phyloP scores from a whole-genome alignment of 371 early-diverging fungal species.

The Syncephalastrum monosporum region DNA sequence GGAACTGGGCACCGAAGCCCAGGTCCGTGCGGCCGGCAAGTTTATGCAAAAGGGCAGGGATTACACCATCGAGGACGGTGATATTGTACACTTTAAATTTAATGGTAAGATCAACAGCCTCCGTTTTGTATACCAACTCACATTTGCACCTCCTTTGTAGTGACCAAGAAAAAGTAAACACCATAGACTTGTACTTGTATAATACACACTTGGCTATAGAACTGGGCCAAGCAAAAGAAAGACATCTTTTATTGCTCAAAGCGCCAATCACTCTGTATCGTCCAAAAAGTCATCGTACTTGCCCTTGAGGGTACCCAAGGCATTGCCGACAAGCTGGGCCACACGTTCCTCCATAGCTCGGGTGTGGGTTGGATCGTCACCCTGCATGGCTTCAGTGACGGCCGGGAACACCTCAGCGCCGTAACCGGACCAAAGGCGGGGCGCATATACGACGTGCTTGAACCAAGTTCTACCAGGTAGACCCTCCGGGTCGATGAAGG shows the following conservation, averaged over 20 bases:
- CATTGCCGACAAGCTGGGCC: slow-evolving; percentile 10
- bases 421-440: slow-evolving; percentile 45
- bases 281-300: slow-evolving; percentile 15
- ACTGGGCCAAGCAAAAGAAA: no score
- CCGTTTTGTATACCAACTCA: no score
- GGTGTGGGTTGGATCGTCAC: slow-evolving; percentile 13
- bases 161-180: neutral
- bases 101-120: slow-evolving; percentile 10
- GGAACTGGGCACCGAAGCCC: slow-evolving; percentile 54
- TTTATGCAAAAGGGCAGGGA: slow-evolving; percentile 95
- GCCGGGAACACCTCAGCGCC: slow-evolving; percentile 39
- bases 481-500: slow-evolving; percentile 49
- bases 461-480: slow-evolving; percentile 53
- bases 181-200: neutral
- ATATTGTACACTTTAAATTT: slow-evolving; percentile 75
- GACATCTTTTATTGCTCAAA: no score
- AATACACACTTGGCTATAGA: no score
- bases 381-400: slow-evolving; percentile 39
- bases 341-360: slow-evolving; percentile 18
- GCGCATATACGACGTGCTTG: slow-evolving; percentile 50
- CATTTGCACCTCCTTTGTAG: neutral
- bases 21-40: slow-evolving; percentile 43
- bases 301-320: slow-evolving; percentile 5
- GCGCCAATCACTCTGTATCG: neutral
- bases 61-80: slow-evolving; percentile 96